These are phyloP conservation scores for Ascochyta pisi DNA, from an alignment of 2,329 filamentous ascomycete genomes.

Conservation along the genomic window DNA sequence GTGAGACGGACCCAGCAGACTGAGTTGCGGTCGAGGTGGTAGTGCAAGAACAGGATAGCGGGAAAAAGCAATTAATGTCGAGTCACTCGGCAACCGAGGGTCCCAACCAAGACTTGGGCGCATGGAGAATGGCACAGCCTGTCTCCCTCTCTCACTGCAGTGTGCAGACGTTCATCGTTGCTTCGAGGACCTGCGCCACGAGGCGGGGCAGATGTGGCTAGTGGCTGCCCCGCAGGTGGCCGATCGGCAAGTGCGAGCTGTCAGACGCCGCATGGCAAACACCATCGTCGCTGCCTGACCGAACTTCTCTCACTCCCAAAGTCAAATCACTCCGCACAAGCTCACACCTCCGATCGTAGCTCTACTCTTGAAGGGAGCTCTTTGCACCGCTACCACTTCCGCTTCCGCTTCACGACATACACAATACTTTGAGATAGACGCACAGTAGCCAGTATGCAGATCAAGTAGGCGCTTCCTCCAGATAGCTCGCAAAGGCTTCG, in stretches of 20 bases:
- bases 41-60: slow-evolving; percentile 3
- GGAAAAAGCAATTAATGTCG: slow-evolving; percentile 9
- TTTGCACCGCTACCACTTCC: not conserved
- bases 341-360: not conserved
- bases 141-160: not conserved
- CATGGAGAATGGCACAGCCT: not conserved
- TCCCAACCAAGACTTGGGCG: not conserved
- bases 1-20: slow-evolving; percentile 15
- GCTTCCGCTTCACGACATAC: not conserved
- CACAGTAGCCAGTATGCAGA: slow-evolving; percentile 40
- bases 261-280: slow-evolving; percentile 15
- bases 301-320: slow-evolving; percentile 17
- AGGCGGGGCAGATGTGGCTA: slow-evolving; percentile 17
- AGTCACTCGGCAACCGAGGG: not conserved
- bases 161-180: not conserved
- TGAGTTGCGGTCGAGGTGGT: slow-evolving; percentile 11
- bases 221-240: slow-evolving; percentile 21
- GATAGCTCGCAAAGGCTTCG: not conserved
- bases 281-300: slow-evolving; percentile 17
- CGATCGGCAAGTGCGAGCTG: slow-evolving; percentile 23
- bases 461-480: slow-evolving; percentile 38
- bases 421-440: not conserved
- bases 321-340: not conserved
- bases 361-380: not conserved
- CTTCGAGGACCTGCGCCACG: slow-evolving; percentile 5